Conservation (phyloP, 1,139 yeast species). For the Saccharomycopsis hybrid region DNA sequence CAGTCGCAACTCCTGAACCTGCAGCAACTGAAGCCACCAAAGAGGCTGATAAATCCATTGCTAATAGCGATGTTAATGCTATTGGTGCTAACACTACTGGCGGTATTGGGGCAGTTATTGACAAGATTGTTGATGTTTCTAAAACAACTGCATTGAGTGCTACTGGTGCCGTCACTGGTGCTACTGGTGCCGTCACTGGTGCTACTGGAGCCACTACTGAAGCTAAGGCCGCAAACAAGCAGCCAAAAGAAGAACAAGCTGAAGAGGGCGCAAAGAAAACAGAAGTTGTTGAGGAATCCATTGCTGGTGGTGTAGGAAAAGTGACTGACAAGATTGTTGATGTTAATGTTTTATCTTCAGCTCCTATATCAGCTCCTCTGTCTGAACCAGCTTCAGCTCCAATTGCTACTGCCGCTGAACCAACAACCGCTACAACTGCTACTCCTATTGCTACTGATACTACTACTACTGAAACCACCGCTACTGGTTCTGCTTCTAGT, state of each 20-base stretch:
- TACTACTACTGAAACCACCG: neutral
- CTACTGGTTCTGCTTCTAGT: neutral
- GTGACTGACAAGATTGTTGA: neutral
- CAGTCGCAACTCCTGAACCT: neutral
- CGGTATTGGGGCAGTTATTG: neutral
- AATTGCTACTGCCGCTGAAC: neutral
- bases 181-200: neutral
- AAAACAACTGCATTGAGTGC: neutral
- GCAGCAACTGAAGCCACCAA: neutral
- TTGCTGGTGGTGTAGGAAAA: neutral
- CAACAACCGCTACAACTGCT: neutral
- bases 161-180: neutral
- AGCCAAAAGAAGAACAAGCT: neutral
- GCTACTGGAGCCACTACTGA: neutral
- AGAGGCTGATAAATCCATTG: neutral
- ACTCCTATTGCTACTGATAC: conserved; percentile 1
- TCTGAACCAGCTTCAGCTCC: conserved; percentile 1
- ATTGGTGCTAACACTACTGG: neutral
- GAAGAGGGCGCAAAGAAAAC: neutral
- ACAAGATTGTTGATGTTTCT: neutral
- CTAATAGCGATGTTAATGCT: neutral
- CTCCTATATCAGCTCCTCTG: neutral
- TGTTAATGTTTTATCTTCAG: neutral
- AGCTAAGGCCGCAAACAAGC: neutral
- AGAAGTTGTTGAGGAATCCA: neutral